Evolutionary conservation across 2,329 filamentous ascomycete species (phyloP).

Genomic region (Neoarthrinium moseri): DNA sequence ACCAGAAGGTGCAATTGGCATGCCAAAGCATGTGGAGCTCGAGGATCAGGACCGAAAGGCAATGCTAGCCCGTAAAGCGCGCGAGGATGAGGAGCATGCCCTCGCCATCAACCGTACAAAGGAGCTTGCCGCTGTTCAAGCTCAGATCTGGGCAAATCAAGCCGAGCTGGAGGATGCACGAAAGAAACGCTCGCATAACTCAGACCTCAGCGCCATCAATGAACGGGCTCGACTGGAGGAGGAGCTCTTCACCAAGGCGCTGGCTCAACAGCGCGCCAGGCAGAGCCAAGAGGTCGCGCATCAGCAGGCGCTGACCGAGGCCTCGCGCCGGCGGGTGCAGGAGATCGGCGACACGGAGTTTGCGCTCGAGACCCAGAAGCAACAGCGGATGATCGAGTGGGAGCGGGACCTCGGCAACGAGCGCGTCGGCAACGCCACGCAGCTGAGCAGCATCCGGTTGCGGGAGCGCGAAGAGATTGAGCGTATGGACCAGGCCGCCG

Average conservation of each 20-base stretch:
- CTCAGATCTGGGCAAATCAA: conserved; percentile 47
- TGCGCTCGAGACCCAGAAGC: conserved; percentile 41
- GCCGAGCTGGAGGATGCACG: conserved; percentile 52
- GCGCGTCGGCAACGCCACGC: conserved; percentile 45
- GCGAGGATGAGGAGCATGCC: conserved; percentile 48
- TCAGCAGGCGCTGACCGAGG: conserved; percentile 46
- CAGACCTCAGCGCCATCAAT: conserved; percentile 43
- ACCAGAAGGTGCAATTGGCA: conserved; percentile 50
- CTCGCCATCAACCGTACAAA: conserved; percentile 46
- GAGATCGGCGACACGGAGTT: conserved; percentile 46
- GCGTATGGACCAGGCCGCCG: conserved; percentile 43
- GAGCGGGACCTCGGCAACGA: conserved; percentile 45
- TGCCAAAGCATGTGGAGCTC: conserved; percentile 48
- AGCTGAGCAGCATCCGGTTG: conserved; percentile 47
- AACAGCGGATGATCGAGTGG: conserved; percentile 46
- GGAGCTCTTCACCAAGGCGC: conserved; percentile 33
- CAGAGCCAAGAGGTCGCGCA: conserved; percentile 40
- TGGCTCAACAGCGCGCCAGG: conserved; percentile 34
- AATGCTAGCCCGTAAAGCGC: conserved; percentile 40
- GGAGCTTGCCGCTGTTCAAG: conserved; percentile 51
- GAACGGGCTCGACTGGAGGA: conserved; percentile 49
- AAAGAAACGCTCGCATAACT: conserved; percentile 41
- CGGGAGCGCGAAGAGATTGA: conserved; percentile 52
- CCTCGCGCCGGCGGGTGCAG: conserved; percentile 40
- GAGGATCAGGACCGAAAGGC: conserved; percentile 51